Conservation (phyloP, 73 alveolate genomes). For the Tetrahymena elliotti region DNA sequence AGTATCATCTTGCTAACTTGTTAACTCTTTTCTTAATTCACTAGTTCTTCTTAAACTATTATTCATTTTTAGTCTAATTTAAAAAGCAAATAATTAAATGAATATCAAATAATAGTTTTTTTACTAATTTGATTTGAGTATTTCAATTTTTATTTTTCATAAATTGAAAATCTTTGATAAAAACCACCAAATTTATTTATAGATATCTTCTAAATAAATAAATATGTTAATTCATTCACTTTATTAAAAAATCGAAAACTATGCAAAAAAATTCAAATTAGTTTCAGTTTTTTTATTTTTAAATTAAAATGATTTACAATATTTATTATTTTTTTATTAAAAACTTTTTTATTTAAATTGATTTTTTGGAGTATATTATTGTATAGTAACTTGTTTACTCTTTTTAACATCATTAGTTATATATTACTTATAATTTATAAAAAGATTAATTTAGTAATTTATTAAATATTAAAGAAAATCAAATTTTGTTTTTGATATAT, state of each 20-base stretch:
- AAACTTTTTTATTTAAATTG: no score
- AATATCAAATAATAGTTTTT: background rate
- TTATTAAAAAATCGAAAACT: background rate
- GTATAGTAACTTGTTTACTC: no score
- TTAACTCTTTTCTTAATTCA: background rate
- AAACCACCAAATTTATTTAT: background rate
- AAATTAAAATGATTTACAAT: no score
- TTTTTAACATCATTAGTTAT: no score
- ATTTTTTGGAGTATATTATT: no score
- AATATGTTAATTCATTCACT: no score
- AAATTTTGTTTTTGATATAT: no score
- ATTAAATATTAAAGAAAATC: no score
- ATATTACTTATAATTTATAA: no score
- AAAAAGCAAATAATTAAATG: background rate
- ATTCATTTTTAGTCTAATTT: background rate
- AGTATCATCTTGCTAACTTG: background rate
- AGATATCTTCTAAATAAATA: no score
- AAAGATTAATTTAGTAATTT: no score
- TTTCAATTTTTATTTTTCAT: background rate
- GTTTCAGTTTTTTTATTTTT: background rate
- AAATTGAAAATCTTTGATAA: background rate
- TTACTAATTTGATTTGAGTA: background rate
- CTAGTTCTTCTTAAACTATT: background rate
- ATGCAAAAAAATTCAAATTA: background rate
- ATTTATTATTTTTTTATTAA: no score